phyloP scores from a whole-genome alignment of 176 grass and related monocot genomes.

The Tuctoria greenei region DNA sequence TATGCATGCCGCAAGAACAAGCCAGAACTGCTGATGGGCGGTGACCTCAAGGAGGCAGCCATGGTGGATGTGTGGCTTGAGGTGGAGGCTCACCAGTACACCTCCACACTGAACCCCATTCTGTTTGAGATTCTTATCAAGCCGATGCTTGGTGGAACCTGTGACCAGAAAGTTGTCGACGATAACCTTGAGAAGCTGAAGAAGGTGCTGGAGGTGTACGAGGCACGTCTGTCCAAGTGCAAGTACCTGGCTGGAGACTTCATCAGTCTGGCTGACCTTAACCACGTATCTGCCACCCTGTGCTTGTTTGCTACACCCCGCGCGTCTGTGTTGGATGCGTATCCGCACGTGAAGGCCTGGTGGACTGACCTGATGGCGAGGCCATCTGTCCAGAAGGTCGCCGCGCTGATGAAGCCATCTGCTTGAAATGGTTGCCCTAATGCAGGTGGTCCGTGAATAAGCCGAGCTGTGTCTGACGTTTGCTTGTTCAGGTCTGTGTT shows the following conservation, averaged over 20 bases:
- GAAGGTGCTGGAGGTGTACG: conserved; percentile 29
- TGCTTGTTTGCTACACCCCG: conserved; percentile 1
- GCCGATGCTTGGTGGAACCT: conserved; percentile 44
- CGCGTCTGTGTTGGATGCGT: not conserved
- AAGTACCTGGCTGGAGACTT: conserved; percentile 23
- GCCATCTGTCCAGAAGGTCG: conserved; percentile 47
- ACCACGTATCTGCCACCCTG: not conserved
- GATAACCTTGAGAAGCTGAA: conserved; percentile 12
- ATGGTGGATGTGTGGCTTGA: conserved; percentile 68
- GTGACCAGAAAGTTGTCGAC: conserved; percentile 3
- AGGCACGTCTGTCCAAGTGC: not conserved
- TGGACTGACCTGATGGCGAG: conserved; percentile 43
- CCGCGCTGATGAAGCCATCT: conserved; percentile 43
- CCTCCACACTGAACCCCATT: conserved; percentile 27
- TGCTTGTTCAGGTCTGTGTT: conserved; percentile 21
- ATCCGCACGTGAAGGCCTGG: conserved; percentile 5
- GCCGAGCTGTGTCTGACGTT: not conserved
- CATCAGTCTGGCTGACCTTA: conserved; percentile 29
- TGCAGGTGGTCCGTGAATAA: conserved; percentile 20
- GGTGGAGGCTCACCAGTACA: conserved; percentile 65
- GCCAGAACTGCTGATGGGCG: conserved; percentile 43
- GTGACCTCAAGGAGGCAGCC: conserved; percentile 40
- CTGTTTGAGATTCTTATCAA: conserved; percentile 28
- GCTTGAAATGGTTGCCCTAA: conserved; percentile 7
- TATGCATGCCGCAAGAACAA: conserved; percentile 56